Base-by-base conservation (phyloP, 768 basidiomycete genomes). In the Kondoa subrosea region DNA sequence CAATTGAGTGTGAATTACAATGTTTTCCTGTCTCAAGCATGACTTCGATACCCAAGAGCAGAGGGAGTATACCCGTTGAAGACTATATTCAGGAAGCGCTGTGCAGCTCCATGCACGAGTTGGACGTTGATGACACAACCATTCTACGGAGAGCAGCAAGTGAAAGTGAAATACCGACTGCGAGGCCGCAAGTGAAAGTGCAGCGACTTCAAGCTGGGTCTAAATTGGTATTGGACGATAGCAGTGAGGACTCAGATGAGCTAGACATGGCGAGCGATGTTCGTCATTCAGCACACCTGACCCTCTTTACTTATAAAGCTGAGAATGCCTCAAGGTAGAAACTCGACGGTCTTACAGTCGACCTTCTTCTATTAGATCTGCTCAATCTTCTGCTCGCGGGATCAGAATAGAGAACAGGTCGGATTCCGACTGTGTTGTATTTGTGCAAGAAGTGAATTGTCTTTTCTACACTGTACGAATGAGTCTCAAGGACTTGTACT, bases 341-440 rank as follows among this genome's bases (percentile, higher is more conserved):
- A 8, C 40, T 21, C 8, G 21, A 21, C 8, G 40, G 12, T 8
- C 12, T 8, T 21, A 8, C 40, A 50, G 40, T 21, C 8, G 21
- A 50, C n/a, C n/a, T n/a, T n/a, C n/a, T 8, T 50, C 40, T 8
- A 50, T 21, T 8, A 21, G 40, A 8, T 50, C 40, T 8, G 40
- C 40, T 21, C 8, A 21, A 50, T 50, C 40, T 8, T 50, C 40
- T 8, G 40, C 61, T 27, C 34, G 30, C 27, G 70, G 67, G 2
- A 68, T 73, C 1, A 65, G 69, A 1, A 29, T 73, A 1, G 66
- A 72, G 21, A 70, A 73, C 56, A 34, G 66, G 17, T 67, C 70
- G 3, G 67, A 67, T 12, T 34, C 64, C 1, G 69, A 64, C 1
- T 34, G 14, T 1, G n/a, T n/a, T 12, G 8, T 21, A 4, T 73